A percentile compares a stretch with the other conserved stretches of the same genome.
These are phyloP conservation scores for Acer campestre DNA, from an alignment of 345 rosid species.

Conservation along the genomic window DNA sequence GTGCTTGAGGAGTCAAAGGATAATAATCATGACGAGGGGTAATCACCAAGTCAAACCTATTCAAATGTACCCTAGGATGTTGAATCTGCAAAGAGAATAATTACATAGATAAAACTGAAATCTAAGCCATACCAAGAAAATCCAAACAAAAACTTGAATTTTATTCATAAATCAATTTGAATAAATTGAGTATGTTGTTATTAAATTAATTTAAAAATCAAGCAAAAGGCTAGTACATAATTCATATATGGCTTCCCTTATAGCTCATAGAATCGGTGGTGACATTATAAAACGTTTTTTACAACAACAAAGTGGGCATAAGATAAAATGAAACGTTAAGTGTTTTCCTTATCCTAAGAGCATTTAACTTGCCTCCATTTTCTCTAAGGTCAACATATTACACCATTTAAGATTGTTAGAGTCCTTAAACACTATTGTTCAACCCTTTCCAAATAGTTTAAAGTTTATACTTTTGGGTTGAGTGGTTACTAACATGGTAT, in stretches of 20 bases:
- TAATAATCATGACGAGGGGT: constrained; percentile 93
- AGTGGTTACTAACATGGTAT: no score
- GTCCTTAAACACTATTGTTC: no score
- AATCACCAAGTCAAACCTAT: constrained; percentile 93
- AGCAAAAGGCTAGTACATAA: not conserved
- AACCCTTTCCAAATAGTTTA: no score
- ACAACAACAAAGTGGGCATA: not conserved
- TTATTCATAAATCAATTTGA: not conserved
- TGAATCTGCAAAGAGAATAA: constrained; percentile 60
- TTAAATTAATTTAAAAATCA: not conserved
- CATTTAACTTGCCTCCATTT: no score
- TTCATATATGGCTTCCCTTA: not conserved
- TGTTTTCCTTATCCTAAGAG: not conserved
- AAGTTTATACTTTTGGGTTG: no score
- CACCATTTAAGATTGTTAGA: no score
- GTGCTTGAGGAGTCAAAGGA: constrained; percentile 79
- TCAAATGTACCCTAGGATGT: constrained; percentile 86
- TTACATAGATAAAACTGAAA: not conserved
- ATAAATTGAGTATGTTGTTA: not conserved
- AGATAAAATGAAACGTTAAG: not conserved
- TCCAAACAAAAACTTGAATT: not conserved
- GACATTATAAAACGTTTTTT: not conserved
- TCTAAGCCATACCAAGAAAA: not conserved
- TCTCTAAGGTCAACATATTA: no score
- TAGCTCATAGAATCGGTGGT: not conserved